These are phyloP conservation scores for Zea luxurians DNA, from an alignment of 176 grass and related monocot genomes.

Conservation along the genomic window DNA sequence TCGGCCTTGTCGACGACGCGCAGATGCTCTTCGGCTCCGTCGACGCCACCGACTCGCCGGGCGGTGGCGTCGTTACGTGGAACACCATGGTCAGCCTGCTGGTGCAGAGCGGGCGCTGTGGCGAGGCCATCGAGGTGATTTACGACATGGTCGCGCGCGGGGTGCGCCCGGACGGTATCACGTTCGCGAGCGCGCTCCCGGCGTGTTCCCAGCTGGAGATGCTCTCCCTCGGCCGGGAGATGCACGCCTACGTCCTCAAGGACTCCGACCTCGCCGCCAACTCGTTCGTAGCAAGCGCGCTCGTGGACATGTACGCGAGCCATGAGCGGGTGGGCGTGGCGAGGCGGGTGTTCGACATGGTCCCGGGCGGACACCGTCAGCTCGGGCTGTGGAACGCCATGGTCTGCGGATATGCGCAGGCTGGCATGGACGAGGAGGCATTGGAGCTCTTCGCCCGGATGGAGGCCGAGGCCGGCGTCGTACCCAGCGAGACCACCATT, in stretches of 20 bases:
- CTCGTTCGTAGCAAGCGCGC: slow-evolving; percentile 81
- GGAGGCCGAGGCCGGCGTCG: slow-evolving; percentile 52
- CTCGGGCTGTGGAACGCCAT: slow-evolving; percentile 92
- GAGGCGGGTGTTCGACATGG: slow-evolving; percentile 56
- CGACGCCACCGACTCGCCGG: background rate
- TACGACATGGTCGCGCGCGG: slow-evolving; percentile 62
- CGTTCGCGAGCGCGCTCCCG: slow-evolving; percentile 75
- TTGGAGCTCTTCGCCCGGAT: slow-evolving; percentile 66
- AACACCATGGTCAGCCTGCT: slow-evolving; percentile 87
- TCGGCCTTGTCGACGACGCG: slow-evolving; percentile 63
- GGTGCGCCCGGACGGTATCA: slow-evolving; percentile 66
- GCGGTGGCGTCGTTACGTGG: slow-evolving; percentile 64
- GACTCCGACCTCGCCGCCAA: slow-evolving; percentile 54
- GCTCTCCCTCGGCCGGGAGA: slow-evolving; percentile 57
- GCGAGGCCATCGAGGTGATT: slow-evolving; percentile 51
- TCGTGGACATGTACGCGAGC: slow-evolving; percentile 90
- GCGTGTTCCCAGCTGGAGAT: slow-evolving; percentile 61
- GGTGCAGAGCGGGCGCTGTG: slow-evolving; percentile 51
- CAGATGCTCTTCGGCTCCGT: slow-evolving; percentile 48
- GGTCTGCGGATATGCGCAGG: slow-evolving; percentile 86
- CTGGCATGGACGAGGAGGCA: slow-evolving; percentile 68
- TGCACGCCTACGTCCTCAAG: slow-evolving; percentile 68
- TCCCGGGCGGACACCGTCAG: slow-evolving; percentile 32
- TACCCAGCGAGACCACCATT: slow-evolving; percentile 84
- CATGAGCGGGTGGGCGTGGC: slow-evolving; percentile 51